These are phyloP conservation scores for Sporothrix luriei DNA, from an alignment of 2,329 filamentous ascomycete species.

Conservation along the genomic window DNA sequence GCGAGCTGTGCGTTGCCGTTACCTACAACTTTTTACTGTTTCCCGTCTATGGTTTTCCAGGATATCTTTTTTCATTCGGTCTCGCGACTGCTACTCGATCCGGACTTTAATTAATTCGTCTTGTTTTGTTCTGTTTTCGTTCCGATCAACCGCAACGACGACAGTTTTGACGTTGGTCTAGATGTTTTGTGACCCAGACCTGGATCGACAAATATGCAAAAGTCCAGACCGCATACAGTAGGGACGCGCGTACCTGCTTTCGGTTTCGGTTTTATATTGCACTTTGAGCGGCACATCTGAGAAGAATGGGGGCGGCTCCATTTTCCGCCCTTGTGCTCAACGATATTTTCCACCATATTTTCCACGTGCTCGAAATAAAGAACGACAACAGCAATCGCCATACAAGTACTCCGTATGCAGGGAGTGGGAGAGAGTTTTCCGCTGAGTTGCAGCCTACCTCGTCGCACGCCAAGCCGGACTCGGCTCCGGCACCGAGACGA, in stretches of 20 bases:
- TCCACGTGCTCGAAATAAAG: conserved; percentile 11
- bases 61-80: background rate
- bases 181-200: background rate
- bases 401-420: background rate
- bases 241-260: conserved; percentile 26
- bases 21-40: background rate
- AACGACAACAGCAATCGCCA: background rate
- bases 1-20: too few relatives aligned
- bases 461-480: conserved; percentile 21
- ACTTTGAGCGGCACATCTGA: background rate
- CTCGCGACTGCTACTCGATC: background rate
- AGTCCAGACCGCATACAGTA: background rate
- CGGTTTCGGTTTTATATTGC: conserved; percentile 1
- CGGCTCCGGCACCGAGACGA: conserved; percentile 14
- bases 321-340: conserved; percentile 11
- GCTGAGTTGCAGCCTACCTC: background rate
- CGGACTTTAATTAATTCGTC: background rate
- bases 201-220: background rate
- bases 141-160: conserved; percentile 1
- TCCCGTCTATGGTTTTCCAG: too few relatives aligned
- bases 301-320: background rate
- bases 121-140: background rate
- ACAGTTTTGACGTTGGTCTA: background rate
- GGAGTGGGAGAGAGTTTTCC: conserved; percentile 8
- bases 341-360: background rate